Percentiles rank a stretch among this genome's conserved stretches.
Conservation (phyloP, 1,284 basidiomycete genomes). For the Mycosarcoma maydis region DNA sequence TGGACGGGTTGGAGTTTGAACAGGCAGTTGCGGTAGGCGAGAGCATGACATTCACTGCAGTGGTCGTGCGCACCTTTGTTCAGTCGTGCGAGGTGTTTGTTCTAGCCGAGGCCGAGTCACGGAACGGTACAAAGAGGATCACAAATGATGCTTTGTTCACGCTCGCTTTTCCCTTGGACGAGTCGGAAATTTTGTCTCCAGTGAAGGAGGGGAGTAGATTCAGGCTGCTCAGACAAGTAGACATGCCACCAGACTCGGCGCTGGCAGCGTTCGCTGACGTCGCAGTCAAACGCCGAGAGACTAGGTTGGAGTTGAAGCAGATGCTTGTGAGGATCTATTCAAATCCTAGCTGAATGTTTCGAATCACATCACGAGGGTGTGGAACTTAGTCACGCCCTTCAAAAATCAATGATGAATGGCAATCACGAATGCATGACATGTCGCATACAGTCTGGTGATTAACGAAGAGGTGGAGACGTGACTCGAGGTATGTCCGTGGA, state of each 20-base stretch:
- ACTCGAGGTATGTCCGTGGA: background rate
- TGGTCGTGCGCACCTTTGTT: constrained; percentile 48
- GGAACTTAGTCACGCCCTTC: too few relatives aligned
- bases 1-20: constrained; percentile 57
- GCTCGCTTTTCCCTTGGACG: constrained; percentile 40
- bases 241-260: constrained; percentile 40
- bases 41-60: constrained; percentile 47
- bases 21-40: constrained; percentile 51
- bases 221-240: constrained; percentile 25
- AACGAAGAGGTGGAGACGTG: background rate
- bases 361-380: too few relatives aligned
- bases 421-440: too few relatives aligned
- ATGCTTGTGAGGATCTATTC: constrained; percentile 49
- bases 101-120: constrained; percentile 48
- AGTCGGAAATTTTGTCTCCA: constrained; percentile 9
- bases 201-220: constrained; percentile 4
- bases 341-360: constrained; percentile 19
- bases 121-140: constrained; percentile 40
- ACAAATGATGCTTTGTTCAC: constrained; percentile 60
- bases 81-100: constrained; percentile 56
- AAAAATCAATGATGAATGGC: too few relatives aligned
- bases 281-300: constrained; percentile 31
- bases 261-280: constrained; percentile 41
- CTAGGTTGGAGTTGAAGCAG: constrained; percentile 39
- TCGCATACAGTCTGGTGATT: too few relatives aligned